Evolutionary conservation across 352 stramenopile species (phyloP).

Genomic region (Phytophthora pluvialis): DNA sequence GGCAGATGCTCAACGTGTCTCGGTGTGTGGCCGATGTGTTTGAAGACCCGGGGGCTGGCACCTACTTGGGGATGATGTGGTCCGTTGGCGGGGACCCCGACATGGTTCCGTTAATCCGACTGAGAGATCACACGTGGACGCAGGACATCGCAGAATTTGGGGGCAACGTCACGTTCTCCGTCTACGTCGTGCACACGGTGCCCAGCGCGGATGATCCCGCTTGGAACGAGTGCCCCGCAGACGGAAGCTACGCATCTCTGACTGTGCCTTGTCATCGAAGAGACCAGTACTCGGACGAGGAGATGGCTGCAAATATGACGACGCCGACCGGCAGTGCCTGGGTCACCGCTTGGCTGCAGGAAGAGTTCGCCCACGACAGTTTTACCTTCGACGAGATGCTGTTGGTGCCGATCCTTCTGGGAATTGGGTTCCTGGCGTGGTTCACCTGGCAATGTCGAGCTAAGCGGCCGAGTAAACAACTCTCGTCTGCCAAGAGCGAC

Average conservation of each 20-base stretch:
- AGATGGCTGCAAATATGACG: conserved; percentile 17
- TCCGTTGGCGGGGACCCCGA: conserved; percentile 23
- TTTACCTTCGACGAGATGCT: conserved; percentile 10
- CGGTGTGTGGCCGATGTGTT: conserved; percentile 37
- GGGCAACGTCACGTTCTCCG: conserved; percentile 9
- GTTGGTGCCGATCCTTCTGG: conserved; percentile 16
- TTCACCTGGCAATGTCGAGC: conserved; percentile 9
- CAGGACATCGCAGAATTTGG: conserved; percentile 12
- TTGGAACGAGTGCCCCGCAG: conserved; percentile 13
- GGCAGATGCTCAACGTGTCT: conserved; percentile 37
- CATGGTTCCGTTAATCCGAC: conserved; percentile 19
- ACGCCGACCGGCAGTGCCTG: conserved; percentile 12
- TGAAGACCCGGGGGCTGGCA: background rate
- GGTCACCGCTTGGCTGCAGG: conserved; percentile 26
- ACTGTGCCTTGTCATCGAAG: conserved; percentile 22
- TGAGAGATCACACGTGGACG: conserved; percentile 29
- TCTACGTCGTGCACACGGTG: conserved; percentile 36
- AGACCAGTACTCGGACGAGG: conserved; percentile 4
- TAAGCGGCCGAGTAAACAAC: conserved; percentile 1
- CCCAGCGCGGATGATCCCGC: conserved; percentile 6
- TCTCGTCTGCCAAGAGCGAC: background rate
- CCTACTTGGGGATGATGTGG: conserved; percentile 34
- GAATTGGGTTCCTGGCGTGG: conserved; percentile 6
- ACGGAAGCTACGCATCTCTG: conserved; percentile 17
- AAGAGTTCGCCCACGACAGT: conserved; percentile 15